These are phyloP conservation scores for Quercus parvula DNA, from an alignment of 306 rosid genomes.

Conservation along the genomic window DNA sequence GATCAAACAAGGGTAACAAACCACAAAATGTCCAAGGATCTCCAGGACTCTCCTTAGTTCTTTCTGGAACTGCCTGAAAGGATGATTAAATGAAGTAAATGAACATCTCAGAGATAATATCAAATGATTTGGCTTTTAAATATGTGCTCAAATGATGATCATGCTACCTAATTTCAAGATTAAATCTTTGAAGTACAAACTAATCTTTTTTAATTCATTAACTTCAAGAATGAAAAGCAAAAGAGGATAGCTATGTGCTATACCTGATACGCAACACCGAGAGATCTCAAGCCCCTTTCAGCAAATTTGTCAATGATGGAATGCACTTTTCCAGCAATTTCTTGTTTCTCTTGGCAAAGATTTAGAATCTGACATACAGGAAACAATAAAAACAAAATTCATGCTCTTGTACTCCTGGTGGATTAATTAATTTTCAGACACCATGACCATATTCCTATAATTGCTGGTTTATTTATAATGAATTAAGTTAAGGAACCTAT, in stretches of 20 bases:
- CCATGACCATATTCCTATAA: constrained; percentile 2
- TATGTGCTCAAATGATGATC: constrained; percentile 2
- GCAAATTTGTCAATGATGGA: constrained; percentile 82
- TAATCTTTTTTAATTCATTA: constrained; percentile 2
- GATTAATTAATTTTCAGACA: not conserved
- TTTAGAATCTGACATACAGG: constrained; percentile 55
- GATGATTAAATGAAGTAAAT: not conserved
- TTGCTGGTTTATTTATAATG: not conserved
- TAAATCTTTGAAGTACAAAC: constrained; percentile 9
- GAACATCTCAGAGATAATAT: constrained; percentile 11
- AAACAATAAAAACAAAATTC: constrained; percentile 15
- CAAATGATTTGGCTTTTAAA: not conserved
- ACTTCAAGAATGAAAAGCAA: constrained; percentile 1
- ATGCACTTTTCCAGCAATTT: constrained; percentile 65
- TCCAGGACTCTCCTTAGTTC: constrained; percentile 68
- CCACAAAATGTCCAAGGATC: constrained; percentile 87
- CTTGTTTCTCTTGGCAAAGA: constrained; percentile 60
- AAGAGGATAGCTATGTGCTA: constrained; percentile 10
- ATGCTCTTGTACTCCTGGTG: constrained; percentile 21
- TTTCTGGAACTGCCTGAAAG: constrained; percentile 72
- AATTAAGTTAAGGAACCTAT: not conserved
- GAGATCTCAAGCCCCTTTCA: constrained; percentile 85
- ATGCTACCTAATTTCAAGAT: constrained; percentile 5
- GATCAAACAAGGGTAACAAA: constrained; percentile 85
- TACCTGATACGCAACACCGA: constrained; percentile 83